Base-by-base conservation (phyloP, 768 basidiomycete genomes). In the Rhizopogon salebrosus region DNA sequence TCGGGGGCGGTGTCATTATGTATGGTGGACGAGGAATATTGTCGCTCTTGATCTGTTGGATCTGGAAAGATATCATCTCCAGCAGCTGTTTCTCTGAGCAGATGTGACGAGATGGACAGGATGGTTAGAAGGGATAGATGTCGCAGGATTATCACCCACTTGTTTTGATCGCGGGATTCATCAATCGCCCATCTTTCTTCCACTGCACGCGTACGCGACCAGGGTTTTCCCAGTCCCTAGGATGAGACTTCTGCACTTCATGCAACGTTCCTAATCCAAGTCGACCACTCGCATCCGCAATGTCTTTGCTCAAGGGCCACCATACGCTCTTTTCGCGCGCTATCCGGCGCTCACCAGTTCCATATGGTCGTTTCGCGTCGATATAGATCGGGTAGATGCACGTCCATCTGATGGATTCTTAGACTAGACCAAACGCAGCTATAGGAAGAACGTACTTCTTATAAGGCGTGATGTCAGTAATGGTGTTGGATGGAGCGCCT, bases 221-320 rank as follows among this genome's bases (percentile, higher is more conserved):
- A 0, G 95, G 95, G 67, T 99, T 99, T 64, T 90, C 95, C 95
- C 95, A 99, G 68, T 99, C 95, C 48, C 91, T 81, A 10, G 95
- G 95, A 63, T 99, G 95, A 24, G 81, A 75, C 69, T 95, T 98
- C 63, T 82, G 80, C 35, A 92, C 90, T 74, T 98, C 94, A 60
- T 94, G 92, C 4, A 97, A 76, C 2, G 86, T 82, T 11, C 85
- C 80, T 7, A 98, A 73, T 1, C 93, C 88, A 13, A 98, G 71
- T 27, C 83, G 74, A 59, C 74, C 80, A 23, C 88, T 84, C 6
- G 90, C 94, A 53, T 91, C 86, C 2, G 90, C 88, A 49, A 99
- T 95, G 61, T 93, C 92, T 60, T 90, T 88, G 70, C 89, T 92
- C 43, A 95, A 78, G 1, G 95, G 95, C 92, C 92, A 98, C 92